Evolutionary conservation across 371 early-diverging fungal species (phyloP).

Genomic region (Fennellomyces sp.): DNA sequence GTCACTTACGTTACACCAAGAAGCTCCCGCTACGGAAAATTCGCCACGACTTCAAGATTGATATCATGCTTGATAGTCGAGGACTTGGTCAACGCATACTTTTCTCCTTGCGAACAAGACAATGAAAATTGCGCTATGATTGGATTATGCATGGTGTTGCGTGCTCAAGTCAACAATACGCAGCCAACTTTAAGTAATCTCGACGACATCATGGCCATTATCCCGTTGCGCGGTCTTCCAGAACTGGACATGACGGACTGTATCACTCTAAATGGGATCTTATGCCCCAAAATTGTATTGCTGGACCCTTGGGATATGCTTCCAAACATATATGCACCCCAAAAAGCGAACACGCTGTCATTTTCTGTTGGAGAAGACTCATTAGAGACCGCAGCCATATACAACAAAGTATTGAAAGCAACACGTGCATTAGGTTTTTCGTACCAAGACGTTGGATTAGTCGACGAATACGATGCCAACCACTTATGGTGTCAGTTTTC

Average conservation of each 20-base stretch:
- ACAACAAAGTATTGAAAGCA: background rate
- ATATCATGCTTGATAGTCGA: slow-evolving; percentile 66
- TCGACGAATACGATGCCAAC: slow-evolving; percentile 38
- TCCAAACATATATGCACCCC: slow-evolving; percentile 33
- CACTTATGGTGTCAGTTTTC: slow-evolving; percentile 42
- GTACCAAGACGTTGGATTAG: background rate
- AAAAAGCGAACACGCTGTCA: too few relatives aligned
- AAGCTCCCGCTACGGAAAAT: slow-evolving; percentile 41
- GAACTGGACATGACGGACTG: slow-evolving; percentile 18
- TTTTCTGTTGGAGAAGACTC: too few relatives aligned
- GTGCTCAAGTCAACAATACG: too few relatives aligned
- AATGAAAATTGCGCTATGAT: too few relatives aligned
- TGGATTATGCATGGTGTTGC: slow-evolving; percentile 6
- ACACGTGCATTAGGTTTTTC: background rate
- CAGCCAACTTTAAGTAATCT: background rate
- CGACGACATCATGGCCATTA: slow-evolving; percentile 31
- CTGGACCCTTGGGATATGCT: slow-evolving; percentile 50
- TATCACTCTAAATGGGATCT: slow-evolving; percentile 26
- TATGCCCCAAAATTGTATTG: slow-evolving; percentile 33
- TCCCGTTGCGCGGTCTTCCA: slow-evolving; percentile 46
- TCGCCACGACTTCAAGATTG: slow-evolving; percentile 65
- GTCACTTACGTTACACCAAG: too few relatives aligned
- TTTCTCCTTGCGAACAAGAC: slow-evolving; percentile 18
- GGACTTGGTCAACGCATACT: slow-evolving; percentile 47
- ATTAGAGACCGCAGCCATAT: too few relatives aligned